Evolutionary conservation across 768 basidiomycete genomes (phyloP).

Genomic region (Russula abietina): DNA sequence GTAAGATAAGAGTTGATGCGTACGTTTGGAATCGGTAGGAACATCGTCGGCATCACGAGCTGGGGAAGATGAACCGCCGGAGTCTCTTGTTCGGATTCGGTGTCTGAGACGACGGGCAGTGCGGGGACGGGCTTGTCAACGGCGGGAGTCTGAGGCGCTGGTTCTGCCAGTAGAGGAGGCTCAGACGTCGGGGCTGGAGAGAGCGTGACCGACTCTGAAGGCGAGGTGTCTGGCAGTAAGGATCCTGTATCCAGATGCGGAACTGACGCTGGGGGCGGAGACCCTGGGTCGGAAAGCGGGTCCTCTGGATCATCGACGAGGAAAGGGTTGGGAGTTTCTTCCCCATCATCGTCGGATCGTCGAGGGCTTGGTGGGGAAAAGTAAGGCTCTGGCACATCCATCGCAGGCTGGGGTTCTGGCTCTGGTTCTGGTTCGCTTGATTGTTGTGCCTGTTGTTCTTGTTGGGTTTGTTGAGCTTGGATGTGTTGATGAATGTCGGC

Average conservation of each 20-base stretch:
- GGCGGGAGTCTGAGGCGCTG: slow-evolving; percentile 31
- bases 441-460: neutral
- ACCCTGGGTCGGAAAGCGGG: slow-evolving; percentile 27
- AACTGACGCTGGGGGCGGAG: slow-evolving; percentile 21
- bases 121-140: slow-evolving; percentile 50
- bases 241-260: slow-evolving; percentile 14
- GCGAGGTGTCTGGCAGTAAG: slow-evolving; percentile 31
- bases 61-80: slow-evolving; percentile 63
- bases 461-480: neutral
- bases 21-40: slow-evolving; percentile 86
- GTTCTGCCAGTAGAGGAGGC: slow-evolving; percentile 25
- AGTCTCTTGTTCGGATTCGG: slow-evolving; percentile 43
- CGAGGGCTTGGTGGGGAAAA: slow-evolving; percentile 1
- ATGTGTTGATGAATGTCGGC: slow-evolving; percentile 6
- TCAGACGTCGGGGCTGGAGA: slow-evolving; percentile 19
- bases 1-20: slow-evolving; percentile 53
- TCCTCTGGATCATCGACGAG: slow-evolving; percentile 52
- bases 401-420: neutral
- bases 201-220: slow-evolving; percentile 41
- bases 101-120: slow-evolving; percentile 32
- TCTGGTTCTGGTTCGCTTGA: neutral
- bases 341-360: neutral
- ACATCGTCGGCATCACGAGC: slow-evolving; percentile 69
- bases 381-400: neutral
- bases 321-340: slow-evolving; percentile 47